Percentiles rank a stretch among this genome's conserved stretches.
phyloP scores from a whole-genome alignment of 257 asterid species.

The Jacaranda copaia region DNA sequence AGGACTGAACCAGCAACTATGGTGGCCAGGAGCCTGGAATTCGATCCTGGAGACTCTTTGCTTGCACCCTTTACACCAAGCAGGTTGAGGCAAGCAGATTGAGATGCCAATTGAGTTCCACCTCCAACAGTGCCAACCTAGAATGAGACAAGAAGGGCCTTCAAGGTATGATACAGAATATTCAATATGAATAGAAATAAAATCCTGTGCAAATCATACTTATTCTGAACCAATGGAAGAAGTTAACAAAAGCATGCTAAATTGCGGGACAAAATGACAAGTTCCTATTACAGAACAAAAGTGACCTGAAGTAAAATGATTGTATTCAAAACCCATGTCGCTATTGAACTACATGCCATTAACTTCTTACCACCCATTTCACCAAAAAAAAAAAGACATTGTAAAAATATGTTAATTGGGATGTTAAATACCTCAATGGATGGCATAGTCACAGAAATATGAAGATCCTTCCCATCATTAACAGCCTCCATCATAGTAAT shows the following conservation, averaged over 20 bases:
- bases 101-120: constrained; percentile 92
- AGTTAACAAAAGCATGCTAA: no score
- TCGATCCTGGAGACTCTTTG: constrained; percentile 78
- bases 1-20: constrained; percentile 81
- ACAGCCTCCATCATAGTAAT: constrained; percentile 97
- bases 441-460: constrained; percentile 95
- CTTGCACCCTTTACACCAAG: constrained; percentile 89
- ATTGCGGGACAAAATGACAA: neutral
- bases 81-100: constrained; percentile 87
- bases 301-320: constrained; percentile 5
- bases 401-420: neutral
- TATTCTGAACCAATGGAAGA: neutral
- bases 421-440: constrained; percentile 79
- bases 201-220: neutral
- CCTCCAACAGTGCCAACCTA: constrained; percentile 96
- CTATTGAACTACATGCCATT: neutral
- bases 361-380: neutral
- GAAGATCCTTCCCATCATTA: constrained; percentile 82
- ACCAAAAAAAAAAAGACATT: neutral
- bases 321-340: neutral
- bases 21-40: constrained; percentile 72
- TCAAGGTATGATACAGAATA: neutral
- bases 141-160: neutral
- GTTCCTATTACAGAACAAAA: neutral
- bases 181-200: neutral